phyloP scores from a whole-genome alignment of 2,329 filamentous ascomycete genomes.

The Cryphonectria parasitica region DNA sequence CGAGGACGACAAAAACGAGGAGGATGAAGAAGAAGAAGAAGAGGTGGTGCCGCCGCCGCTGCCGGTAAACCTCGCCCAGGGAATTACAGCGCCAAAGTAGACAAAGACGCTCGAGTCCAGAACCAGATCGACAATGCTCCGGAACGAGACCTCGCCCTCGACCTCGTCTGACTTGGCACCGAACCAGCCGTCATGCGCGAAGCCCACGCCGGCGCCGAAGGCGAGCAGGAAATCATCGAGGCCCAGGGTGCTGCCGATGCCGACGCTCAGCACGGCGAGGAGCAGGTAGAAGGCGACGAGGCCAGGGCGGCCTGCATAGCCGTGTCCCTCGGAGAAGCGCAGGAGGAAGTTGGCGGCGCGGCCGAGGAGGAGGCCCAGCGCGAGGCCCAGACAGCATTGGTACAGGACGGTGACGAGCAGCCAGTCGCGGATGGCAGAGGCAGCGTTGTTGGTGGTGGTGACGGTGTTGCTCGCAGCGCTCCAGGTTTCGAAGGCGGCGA shows the following conservation, averaged over 20 bases:
- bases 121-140: conserved; percentile 33
- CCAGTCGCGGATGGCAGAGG: conserved; percentile 65
- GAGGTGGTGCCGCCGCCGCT: too few species aligned
- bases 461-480: not conserved
- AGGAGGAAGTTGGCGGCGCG: conserved; percentile 65
- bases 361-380: conserved; percentile 66
- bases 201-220: conserved; percentile 34
- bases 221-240: conserved; percentile 37
- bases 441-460: conserved; percentile 27
- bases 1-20: not conserved
- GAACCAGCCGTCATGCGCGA: conserved; percentile 27
- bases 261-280: conserved; percentile 35
- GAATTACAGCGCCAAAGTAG: conserved; percentile 34
- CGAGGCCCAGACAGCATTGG: conserved; percentile 65
- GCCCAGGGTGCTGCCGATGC: conserved; percentile 34
- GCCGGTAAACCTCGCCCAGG: conserved; percentile 32
- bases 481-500: conserved; percentile 11
- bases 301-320: conserved; percentile 22
- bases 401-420: conserved; percentile 71
- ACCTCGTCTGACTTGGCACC: conserved; percentile 28
- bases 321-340: conserved; percentile 23
- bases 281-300: conserved; percentile 36
- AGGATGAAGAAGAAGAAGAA: not conserved
- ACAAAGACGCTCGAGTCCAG: conserved; percentile 35
- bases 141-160: conserved; percentile 31